Evolutionary conservation across 2,329 filamentous ascomycete species (phyloP).

Genomic region (Aspergillus unguis): DNA sequence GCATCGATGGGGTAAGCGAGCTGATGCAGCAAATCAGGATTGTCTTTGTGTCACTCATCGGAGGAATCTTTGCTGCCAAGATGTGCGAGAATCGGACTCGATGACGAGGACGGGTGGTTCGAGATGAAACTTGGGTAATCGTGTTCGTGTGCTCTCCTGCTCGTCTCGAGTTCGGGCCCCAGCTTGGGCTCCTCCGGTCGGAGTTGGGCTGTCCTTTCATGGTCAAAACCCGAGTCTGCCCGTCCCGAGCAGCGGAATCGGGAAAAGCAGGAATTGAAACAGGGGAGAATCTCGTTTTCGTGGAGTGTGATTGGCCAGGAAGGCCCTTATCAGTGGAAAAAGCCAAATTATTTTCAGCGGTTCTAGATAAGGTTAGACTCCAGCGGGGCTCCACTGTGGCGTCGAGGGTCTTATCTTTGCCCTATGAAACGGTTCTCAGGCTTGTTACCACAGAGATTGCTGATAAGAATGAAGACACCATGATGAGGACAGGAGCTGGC

Average conservation of each 20-base stretch:
- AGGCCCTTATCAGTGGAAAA: not conserved
- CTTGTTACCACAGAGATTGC: slow-evolving; percentile 1
- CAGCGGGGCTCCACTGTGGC: not conserved
- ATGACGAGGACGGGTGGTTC: too few species aligned
- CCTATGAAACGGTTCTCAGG: not conserved
- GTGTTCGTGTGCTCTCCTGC: too few species aligned
- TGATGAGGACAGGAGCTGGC: not conserved
- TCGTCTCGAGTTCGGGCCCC: not conserved
- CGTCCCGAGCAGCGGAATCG: not conserved
- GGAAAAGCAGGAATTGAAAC: not conserved
- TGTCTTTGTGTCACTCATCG: too few species aligned
- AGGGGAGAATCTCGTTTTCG: too few species aligned
- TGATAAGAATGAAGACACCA: not conserved
- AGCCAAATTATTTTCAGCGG: not conserved
- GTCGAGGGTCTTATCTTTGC: slow-evolving; percentile 3
- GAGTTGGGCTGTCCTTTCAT: not conserved
- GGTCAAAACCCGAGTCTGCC: not conserved
- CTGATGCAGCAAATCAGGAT: too few species aligned
- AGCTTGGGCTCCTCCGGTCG: not conserved
- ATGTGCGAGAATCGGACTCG: too few species aligned
- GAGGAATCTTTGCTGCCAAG: too few species aligned
- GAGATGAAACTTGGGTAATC: too few species aligned
- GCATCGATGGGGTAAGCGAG: too few species aligned
- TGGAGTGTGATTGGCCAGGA: slow-evolving; percentile 2
- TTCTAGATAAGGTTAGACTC: not conserved